A percentile compares a stretch with the other conserved stretches of the same genome.
Conservation (phyloP, 306 rosid species). For the Vigna mungo region DNA sequence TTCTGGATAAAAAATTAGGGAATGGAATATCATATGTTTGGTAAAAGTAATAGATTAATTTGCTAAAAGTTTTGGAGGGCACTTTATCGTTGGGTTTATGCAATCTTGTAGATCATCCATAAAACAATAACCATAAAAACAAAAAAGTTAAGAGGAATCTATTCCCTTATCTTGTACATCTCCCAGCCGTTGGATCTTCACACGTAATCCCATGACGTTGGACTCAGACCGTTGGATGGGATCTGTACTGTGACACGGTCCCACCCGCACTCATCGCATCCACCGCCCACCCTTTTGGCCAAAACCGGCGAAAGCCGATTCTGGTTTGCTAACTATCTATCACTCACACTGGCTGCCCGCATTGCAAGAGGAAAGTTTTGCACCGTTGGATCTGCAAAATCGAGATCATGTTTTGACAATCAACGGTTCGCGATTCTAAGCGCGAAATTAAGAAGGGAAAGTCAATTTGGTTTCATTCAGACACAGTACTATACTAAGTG, state of each 20-base stretch:
- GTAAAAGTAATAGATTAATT: no score
- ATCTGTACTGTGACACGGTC: constrained; percentile 15
- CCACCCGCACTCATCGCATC: constrained; percentile 21
- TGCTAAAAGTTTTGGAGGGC: no score
- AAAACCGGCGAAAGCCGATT: constrained; percentile 1
- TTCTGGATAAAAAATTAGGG: no score
- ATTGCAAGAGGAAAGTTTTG: background rate
- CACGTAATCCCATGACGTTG: background rate
- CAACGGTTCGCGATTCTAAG: background rate
- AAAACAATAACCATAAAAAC: background rate
- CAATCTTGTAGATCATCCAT: no score
- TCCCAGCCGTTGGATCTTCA: constrained; percentile 36
- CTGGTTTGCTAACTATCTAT: background rate
- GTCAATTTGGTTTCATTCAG: constrained; percentile 8
- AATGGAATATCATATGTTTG: no score
- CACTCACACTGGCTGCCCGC: background rate
- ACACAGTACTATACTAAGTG: no score
- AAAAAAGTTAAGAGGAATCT: constrained; percentile 22
- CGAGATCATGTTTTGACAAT: background rate
- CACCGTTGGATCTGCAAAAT: background rate
- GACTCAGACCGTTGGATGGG: constrained; percentile 4
- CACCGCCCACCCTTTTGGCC: constrained; percentile 30
- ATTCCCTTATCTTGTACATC: constrained; percentile 37
- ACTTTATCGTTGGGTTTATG: no score
- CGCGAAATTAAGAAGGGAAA: background rate